Conservation (phyloP, 192 early-diverging fungal species). For the Backusella westeae region DNA sequence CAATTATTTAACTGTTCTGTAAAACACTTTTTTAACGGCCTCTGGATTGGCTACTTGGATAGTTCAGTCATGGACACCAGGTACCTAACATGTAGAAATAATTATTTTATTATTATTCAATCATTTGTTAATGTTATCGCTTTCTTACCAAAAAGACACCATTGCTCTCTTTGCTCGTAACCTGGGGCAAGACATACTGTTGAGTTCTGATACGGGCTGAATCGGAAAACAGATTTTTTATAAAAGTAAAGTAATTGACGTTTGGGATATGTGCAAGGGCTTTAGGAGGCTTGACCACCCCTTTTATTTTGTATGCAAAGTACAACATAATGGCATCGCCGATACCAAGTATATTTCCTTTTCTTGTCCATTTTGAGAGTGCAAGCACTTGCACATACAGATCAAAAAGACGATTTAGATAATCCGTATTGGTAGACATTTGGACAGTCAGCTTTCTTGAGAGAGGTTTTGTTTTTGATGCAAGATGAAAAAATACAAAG, state of each 20-base stretch:
- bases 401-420: neutral
- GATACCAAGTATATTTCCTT: neutral
- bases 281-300: neutral
- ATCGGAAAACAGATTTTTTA: neutral
- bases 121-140: neutral
- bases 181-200: neutral
- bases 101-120: neutral
- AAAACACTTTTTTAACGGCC: conserved; percentile 1
- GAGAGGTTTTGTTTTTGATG: neutral
- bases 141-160: neutral
- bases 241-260: neutral
- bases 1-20: neutral
- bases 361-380: neutral
- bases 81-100: neutral
- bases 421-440: neutral
- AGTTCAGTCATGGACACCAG: neutral
- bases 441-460: neutral
- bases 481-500: neutral
- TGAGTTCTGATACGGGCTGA: neutral
- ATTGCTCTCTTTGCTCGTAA: neutral
- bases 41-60: neutral
- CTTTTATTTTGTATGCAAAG: neutral
- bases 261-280: neutral
- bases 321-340: neutral
- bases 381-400: neutral